Base-by-base conservation (phyloP, 257 asterid species). In the Leonotis leonurus region DNA sequence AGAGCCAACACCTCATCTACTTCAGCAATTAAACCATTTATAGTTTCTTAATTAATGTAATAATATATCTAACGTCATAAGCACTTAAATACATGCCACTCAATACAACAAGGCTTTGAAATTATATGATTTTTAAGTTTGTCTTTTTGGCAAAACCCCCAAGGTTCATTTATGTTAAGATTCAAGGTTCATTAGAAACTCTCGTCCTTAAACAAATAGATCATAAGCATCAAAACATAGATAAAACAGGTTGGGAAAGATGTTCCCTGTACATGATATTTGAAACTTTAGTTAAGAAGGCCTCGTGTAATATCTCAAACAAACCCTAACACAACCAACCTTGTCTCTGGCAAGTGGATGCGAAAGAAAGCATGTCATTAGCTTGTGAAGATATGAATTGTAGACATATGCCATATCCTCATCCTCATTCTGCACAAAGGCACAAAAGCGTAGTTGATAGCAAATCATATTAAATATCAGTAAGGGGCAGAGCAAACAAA, bases 361-460 rank as follows among this genome's bases (percentile, higher is more conserved):
- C 45, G 99, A 87, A 66, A 93, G 86, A 73, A 93, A 87, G 84
- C 91, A 87, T 1, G 94, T 79, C 71, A 87, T 80, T 77, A 77
- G 76, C 81, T 93, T 93, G 83, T 93, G 97, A 63, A 87, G 88
- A 77, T 93, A 93, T 13, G 95, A 96, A 75, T 83, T 82, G 79
- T 85, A 93, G 87, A 89, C 82, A 68, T 83, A 93, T 72, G 85
- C 56, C 82, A 93, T 80, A 73, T 89, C 99, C 74, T 87, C 99
- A 22, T 87, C 97, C 39, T 93, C 96, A 56, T 86, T 86, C 97
- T 92, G 95, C 80, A 70, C 18, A 60, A 75, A 61, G 77, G 46
- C 25, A 77, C 13, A 40, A 30, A 70, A 64, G 54, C 32, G 36
- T 67, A 68, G 65, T 51, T 73, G 35, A 41, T 50, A 33, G 59